These are phyloP conservation scores for Oenanthe sinensis DNA, from an alignment of 129 eudicot species.

Conservation along the genomic window DNA sequence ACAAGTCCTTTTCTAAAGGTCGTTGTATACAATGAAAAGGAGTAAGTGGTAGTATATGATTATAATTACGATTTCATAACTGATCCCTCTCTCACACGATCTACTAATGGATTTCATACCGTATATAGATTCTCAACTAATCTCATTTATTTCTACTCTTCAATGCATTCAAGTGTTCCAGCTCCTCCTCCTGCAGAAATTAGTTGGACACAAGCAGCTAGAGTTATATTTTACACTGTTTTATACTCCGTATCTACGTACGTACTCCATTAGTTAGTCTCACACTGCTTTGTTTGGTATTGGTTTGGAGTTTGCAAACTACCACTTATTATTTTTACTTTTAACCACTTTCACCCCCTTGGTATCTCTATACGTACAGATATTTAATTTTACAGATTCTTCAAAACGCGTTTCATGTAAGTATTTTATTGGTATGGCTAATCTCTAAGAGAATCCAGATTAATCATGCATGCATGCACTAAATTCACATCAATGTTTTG, in stretches of 20 bases:
- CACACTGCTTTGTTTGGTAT: neutral
- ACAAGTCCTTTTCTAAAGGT: neutral
- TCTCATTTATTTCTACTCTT: slow-evolving; percentile 4
- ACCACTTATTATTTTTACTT: no score
- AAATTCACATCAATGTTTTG: neutral
- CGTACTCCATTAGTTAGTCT: neutral
- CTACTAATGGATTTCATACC: neutral
- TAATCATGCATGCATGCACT: neutral
- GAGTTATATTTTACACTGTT: neutral
- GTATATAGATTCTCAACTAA: slow-evolving; percentile 10
- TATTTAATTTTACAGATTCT: neutral
- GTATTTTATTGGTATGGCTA: neutral
- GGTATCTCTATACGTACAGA: neutral
- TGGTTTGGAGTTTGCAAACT: neutral
- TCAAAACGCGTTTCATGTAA: neutral
- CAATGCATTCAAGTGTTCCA: slow-evolving; percentile 12
- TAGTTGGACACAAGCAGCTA: neutral
- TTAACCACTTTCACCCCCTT: neutral
- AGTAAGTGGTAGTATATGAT: neutral
- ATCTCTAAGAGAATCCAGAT: neutral
- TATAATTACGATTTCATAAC: neutral
- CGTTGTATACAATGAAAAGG: neutral
- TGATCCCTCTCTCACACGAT: neutral
- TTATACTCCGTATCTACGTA: neutral
- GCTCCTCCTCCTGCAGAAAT: slow-evolving; percentile 10